These are phyloP conservation scores for Carpinus viminea DNA, from an alignment of 306 rosid genomes.

Conservation along the genomic window DNA sequence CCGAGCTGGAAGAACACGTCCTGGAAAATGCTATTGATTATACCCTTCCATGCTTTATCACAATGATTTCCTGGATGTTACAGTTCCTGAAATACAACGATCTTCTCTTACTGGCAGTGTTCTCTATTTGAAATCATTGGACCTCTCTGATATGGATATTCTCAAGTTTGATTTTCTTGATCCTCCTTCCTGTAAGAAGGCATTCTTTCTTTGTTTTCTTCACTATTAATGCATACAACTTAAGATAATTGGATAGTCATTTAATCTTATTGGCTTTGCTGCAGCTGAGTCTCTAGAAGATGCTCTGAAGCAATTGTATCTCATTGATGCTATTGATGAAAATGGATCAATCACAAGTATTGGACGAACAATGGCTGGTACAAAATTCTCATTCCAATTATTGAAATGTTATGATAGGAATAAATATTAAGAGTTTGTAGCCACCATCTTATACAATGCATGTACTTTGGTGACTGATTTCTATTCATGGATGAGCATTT, in stretches of 20 bases:
- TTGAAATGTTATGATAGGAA: conserved; percentile 7
- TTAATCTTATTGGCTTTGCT: conserved; percentile 41
- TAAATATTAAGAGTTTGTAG: conserved; percentile 8
- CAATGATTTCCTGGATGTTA: conserved; percentile 79
- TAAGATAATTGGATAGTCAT: conserved; percentile 15
- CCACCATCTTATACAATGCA: conserved; percentile 19
- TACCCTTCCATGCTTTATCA: conserved; percentile 68
- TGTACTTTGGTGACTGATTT: conserved; percentile 7
- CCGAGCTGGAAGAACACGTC: conserved; percentile 96
- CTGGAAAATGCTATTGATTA: conserved; percentile 92
- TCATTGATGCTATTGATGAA: conserved; percentile 91
- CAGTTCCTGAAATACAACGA: conserved; percentile 95
- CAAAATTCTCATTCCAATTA: conserved; percentile 29
- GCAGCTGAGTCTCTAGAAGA: conserved; percentile 90
- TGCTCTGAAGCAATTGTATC: conserved; percentile 91
- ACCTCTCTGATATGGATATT: conserved; percentile 90
- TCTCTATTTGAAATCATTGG: conserved; percentile 94
- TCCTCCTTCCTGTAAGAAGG: conserved; percentile 70
- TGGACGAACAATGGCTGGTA: conserved; percentile 97
- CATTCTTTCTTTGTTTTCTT: not conserved
- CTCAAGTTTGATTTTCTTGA: conserved; percentile 94
- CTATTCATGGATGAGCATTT: conserved; percentile 10
- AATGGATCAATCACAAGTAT: conserved; percentile 72
- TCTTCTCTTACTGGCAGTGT: conserved; percentile 93
- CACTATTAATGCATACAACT: conserved; percentile 1